Evolutionary conservation across 169 alveolate species (phyloP), one percentile per base, ranked within the genome.

Genomic region (Eimeria praecox): DNA sequence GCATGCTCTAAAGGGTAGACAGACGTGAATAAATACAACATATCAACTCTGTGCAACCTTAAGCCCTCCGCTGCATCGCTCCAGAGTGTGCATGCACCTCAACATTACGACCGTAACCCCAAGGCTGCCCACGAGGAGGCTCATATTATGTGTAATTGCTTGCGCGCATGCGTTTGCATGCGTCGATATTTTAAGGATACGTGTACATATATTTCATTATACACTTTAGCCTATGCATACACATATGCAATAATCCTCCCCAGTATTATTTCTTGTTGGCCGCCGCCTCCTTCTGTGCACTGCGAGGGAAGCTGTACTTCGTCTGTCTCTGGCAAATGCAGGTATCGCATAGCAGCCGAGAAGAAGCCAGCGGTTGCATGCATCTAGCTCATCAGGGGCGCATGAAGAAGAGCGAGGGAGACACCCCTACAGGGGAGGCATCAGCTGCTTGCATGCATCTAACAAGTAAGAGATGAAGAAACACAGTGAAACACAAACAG

Each of bases 241-340:
- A 27, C 75, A 64, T n/a, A 64, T 8, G 75, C 14, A n/a, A n/a
- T 64, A 64, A 64, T 27, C n/a, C n/a, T n/a, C n/a, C n/a, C n/a
- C n/a, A n/a, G n/a, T n/a, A 22, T 9, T n/a, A 64, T 64, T 64
- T 27, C 6, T 6, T 64, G 35, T 14, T 64, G 40, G 75, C 75
- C 75, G 75, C 75, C 75, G 18, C 75, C 38, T 8, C 75, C 40
- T 64, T 64, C 75, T 27, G 75, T 6, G 75, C 75, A 5, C 22
- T 59, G 69, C 20, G 69, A 5, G 0, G 40, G n/a, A 6, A 27
- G 73, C 35, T 64, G 14, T 64, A 20, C 69, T 14, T 12, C 69
- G 75, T 64, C 75, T 64, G 40, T 64, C 75, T n/a, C 75, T n/a
- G 40, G 75, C 75, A 64, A 64, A 59, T n/a, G n/a, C 20, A 59